These are phyloP conservation scores for Rosa persica DNA, from an alignment of 306 rosid species.

Conservation along the genomic window DNA sequence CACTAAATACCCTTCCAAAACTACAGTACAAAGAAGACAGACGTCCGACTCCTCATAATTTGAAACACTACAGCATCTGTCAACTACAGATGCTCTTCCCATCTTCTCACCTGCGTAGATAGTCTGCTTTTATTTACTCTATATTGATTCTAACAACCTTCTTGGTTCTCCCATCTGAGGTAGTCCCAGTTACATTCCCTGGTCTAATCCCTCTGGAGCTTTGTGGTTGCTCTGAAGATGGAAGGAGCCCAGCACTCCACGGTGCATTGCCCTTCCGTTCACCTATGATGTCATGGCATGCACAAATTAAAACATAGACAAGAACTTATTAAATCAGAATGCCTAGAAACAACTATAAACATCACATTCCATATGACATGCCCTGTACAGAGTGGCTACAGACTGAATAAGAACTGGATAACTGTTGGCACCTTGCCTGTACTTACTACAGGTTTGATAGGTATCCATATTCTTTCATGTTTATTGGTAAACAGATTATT, in stretches of 20 bases:
- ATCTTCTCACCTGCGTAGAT: background rate
- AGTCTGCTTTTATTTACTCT: conserved; percentile 33
- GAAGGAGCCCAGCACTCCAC: conserved; percentile 32
- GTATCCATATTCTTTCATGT: background rate
- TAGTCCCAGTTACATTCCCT: conserved; percentile 25
- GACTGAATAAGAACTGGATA: background rate
- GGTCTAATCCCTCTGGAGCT: conserved; percentile 31
- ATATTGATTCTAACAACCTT: conserved; percentile 77
- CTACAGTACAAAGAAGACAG: background rate
- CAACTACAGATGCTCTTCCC: too few species aligned
- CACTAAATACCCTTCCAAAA: background rate
- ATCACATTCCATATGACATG: background rate
- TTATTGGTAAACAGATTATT: background rate
- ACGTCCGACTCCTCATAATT: background rate
- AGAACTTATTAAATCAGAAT: background rate
- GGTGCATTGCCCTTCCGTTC: conserved; percentile 19
- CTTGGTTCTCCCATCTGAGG: conserved; percentile 42
- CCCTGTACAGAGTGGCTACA: too few species aligned
- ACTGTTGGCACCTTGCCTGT: too few species aligned
- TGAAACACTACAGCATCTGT: background rate
- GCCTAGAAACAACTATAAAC: background rate
- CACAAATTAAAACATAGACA: background rate
- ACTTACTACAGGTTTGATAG: background rate
- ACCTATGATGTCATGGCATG: conserved; percentile 29
- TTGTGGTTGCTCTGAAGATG: conserved; percentile 27